Evolutionary conservation across 176 grass and related monocot genomes (phyloP).

Genomic region (Secale cereale): DNA sequence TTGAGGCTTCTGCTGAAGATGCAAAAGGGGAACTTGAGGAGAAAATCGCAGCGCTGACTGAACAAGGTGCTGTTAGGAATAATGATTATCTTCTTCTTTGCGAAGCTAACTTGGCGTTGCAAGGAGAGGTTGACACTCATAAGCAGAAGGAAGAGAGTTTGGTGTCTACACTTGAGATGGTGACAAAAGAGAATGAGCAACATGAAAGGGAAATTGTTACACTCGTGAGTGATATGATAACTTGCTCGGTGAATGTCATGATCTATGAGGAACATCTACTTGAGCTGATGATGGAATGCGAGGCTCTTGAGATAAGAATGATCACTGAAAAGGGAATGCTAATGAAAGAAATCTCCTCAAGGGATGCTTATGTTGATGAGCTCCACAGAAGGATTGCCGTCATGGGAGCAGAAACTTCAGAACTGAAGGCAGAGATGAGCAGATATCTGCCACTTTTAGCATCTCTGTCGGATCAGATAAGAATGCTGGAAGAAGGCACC

Average conservation of each 20-base stretch:
- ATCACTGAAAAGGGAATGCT: slow-evolving; percentile 44
- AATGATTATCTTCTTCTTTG: slow-evolving; percentile 30
- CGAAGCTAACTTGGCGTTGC: slow-evolving; percentile 25
- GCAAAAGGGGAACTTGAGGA: slow-evolving; percentile 38
- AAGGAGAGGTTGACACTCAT: slow-evolving; percentile 45
- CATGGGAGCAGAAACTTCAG: slow-evolving; percentile 44
- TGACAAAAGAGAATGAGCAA: slow-evolving; percentile 38
- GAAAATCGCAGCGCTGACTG: slow-evolving; percentile 23
- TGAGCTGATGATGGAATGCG: slow-evolving; percentile 45
- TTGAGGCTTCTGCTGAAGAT: slow-evolving; percentile 29
- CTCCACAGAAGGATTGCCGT: slow-evolving; percentile 38
- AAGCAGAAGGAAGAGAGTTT: slow-evolving; percentile 38
- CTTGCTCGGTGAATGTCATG: slow-evolving; percentile 33
- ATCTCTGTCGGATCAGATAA: slow-evolving; percentile 46
- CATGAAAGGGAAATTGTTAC: slow-evolving; percentile 44
- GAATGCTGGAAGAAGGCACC: slow-evolving; percentile 44
- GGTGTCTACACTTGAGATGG: slow-evolving; percentile 30
- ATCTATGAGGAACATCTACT: slow-evolving; percentile 45
- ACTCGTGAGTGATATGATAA: slow-evolving; percentile 42
- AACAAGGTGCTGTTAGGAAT: slow-evolving; percentile 23
- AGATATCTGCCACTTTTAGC: slow-evolving; percentile 36
- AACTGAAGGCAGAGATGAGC: slow-evolving; percentile 37
- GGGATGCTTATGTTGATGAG: slow-evolving; percentile 38
- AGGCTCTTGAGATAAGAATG: slow-evolving; percentile 37
- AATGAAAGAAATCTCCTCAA: slow-evolving; percentile 40